Base-by-base conservation (phyloP, 768 basidiomycete species). In the Tephrocybe sp. region DNA sequence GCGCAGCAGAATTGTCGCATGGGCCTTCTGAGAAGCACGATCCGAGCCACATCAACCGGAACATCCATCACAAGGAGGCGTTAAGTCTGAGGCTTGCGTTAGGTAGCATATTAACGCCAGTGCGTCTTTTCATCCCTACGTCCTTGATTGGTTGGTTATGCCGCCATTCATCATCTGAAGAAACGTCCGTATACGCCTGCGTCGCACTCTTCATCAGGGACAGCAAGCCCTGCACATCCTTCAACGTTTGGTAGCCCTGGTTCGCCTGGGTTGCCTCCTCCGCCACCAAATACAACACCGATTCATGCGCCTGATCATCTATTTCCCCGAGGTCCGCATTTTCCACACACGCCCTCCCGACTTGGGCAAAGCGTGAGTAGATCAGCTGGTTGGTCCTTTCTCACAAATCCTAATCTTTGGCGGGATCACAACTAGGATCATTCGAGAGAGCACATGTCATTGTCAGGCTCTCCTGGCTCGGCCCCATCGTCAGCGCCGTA, bases 81-180 rank as follows among this genome's bases (percentile, higher is more conserved):
- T 66, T 84, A 21, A 70, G 78, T 6, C 69, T 85, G 21, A 71
- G 78, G 30, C 73, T 82, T 22, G 82, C 78, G 0, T 64, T 86
- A 44, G 83, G 83, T 18, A 82, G 79, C 57, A 83, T 86, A 35
- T 64, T 86, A 11, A 67, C 77, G 9, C 82, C 82, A 53, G 82
- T 84, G 60, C 65, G 81, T 73, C 48, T 39, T 47, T 49, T 44
- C 26, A 19, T 53, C 48, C 15, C 42, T 22, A 16, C 48, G 53
- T 31, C 24, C 55, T 38, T 43, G 42, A 32, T 55, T 55, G 37
- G 30, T 16, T 28, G 42, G 41, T 37, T 44, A 47, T 37, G 52
- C 36, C 40, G 43, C 60, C 43, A 44, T 37, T 32, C 34, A 9
- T 49, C 24, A 46, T 37, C n/a, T 42, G 34, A 62, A 82, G 78